Evolutionary conservation across 495 filamentous ascomycete species (phyloP), one percentile per base, ranked within the genome.

Genomic region (Astrothelium macrocarpum): DNA sequence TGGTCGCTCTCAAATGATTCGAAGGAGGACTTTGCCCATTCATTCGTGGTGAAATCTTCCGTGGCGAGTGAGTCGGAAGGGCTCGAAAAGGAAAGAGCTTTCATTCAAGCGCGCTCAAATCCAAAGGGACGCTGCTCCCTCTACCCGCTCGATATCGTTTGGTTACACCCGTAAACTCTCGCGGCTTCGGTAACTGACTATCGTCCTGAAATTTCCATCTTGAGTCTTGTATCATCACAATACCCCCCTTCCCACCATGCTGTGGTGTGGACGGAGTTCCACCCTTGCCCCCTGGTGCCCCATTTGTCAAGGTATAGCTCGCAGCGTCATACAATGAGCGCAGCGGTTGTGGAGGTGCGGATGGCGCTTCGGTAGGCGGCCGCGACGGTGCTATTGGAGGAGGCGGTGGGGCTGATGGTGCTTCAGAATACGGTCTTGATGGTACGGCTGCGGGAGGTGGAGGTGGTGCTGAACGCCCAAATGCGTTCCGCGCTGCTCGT

Each of bases 81-180:
- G n/a, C n/a, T n/a, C n/a, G 11, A 49, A 18, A 5, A 5, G n/a
- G 23, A 5, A 5, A 49, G 23, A 49, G n/a, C 45, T 20, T 49
- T 65, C 65, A 78, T 32, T 71, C 68, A 65, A 75, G 76, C 12
- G 70, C 66, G 64, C 78, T 82, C 71, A 98, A 76, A 78, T 98
- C 90, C 70, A 97, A 80, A 45, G 94, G 94, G 45, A 98, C 91
- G 78, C 89, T 96, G 75, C 90, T 96, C 26, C 90, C 93, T 71
- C 92, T 82, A 10, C 94, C 94, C 29, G 93, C 94, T 45, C 92
- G 81, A 76, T 98, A 98, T 68, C 84, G 82, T 71, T 89, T 90
- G 36, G 78, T 73, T 32, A 79, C 84, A 2, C 89, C 88, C 9
- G 78, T 73, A 71, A 94, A 97, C 1, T 85, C 83, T 64, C 92